Conservation (phyloP, 192 early-diverging fungal genomes). For the Dissophora globulifera region DNA sequence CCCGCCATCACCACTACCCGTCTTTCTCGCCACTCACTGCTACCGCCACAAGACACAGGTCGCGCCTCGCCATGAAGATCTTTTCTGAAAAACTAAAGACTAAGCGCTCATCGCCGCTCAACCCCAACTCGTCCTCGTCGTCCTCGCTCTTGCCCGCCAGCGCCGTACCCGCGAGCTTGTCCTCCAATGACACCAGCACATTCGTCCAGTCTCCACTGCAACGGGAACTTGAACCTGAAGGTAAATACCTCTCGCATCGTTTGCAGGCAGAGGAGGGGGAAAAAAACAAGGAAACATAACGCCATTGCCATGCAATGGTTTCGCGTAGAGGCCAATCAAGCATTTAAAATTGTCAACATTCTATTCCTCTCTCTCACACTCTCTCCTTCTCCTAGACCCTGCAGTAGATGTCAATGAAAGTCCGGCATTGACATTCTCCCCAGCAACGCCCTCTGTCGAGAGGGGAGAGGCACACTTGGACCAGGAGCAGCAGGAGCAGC, state of each 20-base stretch:
- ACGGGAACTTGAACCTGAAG: constrained; percentile 9
- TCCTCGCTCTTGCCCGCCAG: constrained; percentile 15
- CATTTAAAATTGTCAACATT: background rate
- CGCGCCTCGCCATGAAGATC: constrained; percentile 42
- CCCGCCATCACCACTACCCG: background rate
- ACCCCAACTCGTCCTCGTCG: constrained; percentile 41
- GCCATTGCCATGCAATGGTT: no score
- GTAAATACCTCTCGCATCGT: background rate
- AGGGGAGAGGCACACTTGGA: constrained; percentile 4
- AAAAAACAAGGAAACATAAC: no score
- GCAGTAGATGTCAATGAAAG: constrained; percentile 11
- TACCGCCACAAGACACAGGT: no score
- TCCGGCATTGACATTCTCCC: constrained; percentile 36
- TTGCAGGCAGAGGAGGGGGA: background rate
- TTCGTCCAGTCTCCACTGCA: constrained; percentile 17
- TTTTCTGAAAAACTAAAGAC: constrained; percentile 38
- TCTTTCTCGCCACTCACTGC: background rate
- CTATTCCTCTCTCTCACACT: background rate
- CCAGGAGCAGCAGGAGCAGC: constrained; percentile 12
- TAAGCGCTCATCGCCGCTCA: constrained; percentile 47
- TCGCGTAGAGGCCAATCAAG: no score
- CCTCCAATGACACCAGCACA: constrained; percentile 3
- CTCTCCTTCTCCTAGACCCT: no score
- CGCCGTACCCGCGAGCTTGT: background rate
- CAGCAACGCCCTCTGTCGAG: constrained; percentile 39